Evolutionary conservation across 129 eudicot species (phyloP), one percentile per base, ranked within the genome.

Genomic region (Mikania micrantha): DNA sequence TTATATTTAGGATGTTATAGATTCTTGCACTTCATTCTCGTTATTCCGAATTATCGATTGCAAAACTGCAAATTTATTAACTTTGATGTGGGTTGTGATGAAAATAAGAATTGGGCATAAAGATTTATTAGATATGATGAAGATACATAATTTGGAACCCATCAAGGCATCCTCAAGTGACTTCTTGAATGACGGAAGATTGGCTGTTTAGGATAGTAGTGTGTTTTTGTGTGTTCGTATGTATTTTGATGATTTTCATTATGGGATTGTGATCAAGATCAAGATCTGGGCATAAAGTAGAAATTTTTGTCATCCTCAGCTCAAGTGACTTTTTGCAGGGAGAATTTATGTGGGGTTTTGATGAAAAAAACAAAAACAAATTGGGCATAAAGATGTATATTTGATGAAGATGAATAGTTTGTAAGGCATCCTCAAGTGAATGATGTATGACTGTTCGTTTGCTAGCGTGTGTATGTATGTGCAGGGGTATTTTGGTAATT

Each of bases 261-360:
- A 66, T 65, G 32, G 47, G 72, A 28, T 49, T 66, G 38, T 53
- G 67, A 56, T 36, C 13, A 54, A 73, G 39, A 62, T 50, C 70
- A 62, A 9, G 45, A 62, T 47, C 24, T 49, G 77, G 77, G 31
- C 40, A 28, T 53, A 74, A 66, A 32, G 66, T 16, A 27, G 59
- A 74, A 41, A 22, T 44, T 20, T 40, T 66, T 44, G 31, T 49
- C 63, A 56, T 54, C 31, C 49, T 74, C 49, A 65, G 34, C 49
- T 74, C 49, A 65, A 44, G 79, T 58, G 68, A 19, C 12, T 27
- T 41, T 28, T 50, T 54, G 15, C 10, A 56, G 49, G 61, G 73
- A 58, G 49, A 57, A 57, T 74, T n/a, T 57, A 28, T 57, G 58
- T 73, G 78, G 71, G 78, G 65, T 64, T 63, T 34, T 25, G 65